A percentile compares a stretch with the other conserved stretches of the same genome.
Evolutionary conservation across 2,329 filamentous ascomycete genomes (phyloP).

Genomic region (Trichoderma sp.): DNA sequence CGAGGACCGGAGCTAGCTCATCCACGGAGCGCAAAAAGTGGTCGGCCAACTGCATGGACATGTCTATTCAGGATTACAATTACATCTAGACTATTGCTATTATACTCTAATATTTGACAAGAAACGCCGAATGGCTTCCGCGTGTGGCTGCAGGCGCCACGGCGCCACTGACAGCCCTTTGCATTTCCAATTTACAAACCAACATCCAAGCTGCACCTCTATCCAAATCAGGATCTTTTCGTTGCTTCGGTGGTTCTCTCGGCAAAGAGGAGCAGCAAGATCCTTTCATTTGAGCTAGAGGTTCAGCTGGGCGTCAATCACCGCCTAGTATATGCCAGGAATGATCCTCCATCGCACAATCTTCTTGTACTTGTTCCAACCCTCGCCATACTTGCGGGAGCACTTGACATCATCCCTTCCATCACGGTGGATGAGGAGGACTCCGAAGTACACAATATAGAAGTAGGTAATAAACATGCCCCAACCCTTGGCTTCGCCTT

Average conservation of each 20-base stretch:
- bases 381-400: slow-evolving; percentile 82
- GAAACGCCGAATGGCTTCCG: slow-evolving; percentile 17
- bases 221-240: background rate
- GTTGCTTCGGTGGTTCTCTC: background rate
- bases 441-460: slow-evolving; percentile 87
- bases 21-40: background rate
- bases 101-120: background rate
- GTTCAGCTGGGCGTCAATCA: background rate
- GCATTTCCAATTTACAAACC: background rate
- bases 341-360: slow-evolving; percentile 80
- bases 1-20: background rate
- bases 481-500: slow-evolving; percentile 75
- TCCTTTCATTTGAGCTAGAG: background rate
- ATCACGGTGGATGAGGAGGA: slow-evolving; percentile 84
- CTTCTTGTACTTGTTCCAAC: slow-evolving; percentile 88
- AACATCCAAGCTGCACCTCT: background rate
- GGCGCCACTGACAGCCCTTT: background rate
- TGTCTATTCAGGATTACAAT: slow-evolving; percentile 11
- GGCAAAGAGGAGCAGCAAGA: background rate
- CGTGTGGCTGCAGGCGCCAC: background rate
- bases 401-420: slow-evolving; percentile 90
- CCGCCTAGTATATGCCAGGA: slow-evolving; percentile 73
- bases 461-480: slow-evolving; percentile 92
- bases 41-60: background rate
- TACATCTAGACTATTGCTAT: slow-evolving; percentile 19